Conservation (phyloP, 129 eudicot species). For the Silybum marianum region DNA sequence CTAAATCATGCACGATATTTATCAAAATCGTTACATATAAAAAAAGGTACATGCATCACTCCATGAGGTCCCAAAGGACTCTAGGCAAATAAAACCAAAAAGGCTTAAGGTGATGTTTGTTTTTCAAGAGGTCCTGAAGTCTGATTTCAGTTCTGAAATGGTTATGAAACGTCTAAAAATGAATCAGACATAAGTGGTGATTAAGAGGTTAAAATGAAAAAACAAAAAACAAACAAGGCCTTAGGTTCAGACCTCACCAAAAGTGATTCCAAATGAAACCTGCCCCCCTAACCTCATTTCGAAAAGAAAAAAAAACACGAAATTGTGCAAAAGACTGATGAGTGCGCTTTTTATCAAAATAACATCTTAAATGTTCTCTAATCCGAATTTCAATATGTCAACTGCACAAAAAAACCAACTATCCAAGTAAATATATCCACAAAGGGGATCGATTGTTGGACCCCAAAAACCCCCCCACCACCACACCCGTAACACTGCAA, state of each 20-base stretch:
- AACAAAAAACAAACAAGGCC: too few species aligned
- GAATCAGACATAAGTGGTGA: too few species aligned
- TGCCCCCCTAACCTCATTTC: background rate
- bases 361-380: background rate
- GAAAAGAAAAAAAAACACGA: background rate
- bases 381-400: slow-evolving; percentile 12
- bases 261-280: too few species aligned
- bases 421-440: slow-evolving; percentile 28
- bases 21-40: too few species aligned
- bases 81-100: background rate
- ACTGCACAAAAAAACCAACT: slow-evolving; percentile 35
- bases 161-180: too few species aligned
- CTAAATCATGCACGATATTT: background rate
- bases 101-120: too few species aligned
- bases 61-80: background rate
- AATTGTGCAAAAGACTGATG: background rate
- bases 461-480: background rate
- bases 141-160: too few species aligned
- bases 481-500: background rate
- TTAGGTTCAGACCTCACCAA: too few species aligned
- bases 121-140: too few species aligned
- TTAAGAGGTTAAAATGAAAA: too few species aligned
- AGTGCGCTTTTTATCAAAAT: background rate
- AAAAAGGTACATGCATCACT: background rate
- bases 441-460: background rate